Evolutionary conservation across 179 eudicot species (phyloP), one percentile per base, ranked within the genome.

Genomic region (Beta macrorhiza): DNA sequence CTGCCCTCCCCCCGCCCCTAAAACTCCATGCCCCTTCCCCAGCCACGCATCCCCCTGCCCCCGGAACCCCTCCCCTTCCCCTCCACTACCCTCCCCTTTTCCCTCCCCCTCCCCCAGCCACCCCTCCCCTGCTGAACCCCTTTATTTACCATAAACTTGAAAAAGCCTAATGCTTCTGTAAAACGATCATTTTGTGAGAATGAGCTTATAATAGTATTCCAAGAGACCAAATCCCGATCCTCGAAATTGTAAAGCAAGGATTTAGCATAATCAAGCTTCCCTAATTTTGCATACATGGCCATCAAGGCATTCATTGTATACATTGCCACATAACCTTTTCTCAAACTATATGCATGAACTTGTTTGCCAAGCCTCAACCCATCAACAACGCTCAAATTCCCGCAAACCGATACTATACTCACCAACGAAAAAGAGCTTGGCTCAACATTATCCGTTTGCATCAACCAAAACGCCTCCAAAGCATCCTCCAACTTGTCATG

Each of bases 221-320:
- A 90, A 14, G 95, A 81, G n/a, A 90, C 89, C 61, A 90, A 81
- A 87, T 91, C 91, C 7, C 90, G 84, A 56, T 80, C 87, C 76
- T 76, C 84, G 83, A 90, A 89, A 2, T 67, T 78, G 9, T 84
- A 84, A 81, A 91, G 85, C 81, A 81, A 88, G 3, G 83, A 77
- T 51, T 25, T 25, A 25, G 25, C 25, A 25, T 25, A 25, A 25
- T 25, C 25, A 25, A 25, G 25, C 25, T 25, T 25, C 25, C 25
- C 25, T 25, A 25, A 25, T 25, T 25, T 25, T 25, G 25, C 25
- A 25, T 25, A 25, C 25, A 25, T 25, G 25, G 25, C 25, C 25
- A 25, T 25, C 25, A 25, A 25, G 25, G 25, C 25, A 25, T 88
- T 88, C 20, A 79, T 70, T n/a, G 76, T 87, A 80, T 77, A 81